phyloP scores from a whole-genome alignment of 345 rosid genomes.

The Limnanthes douglasii region DNA sequence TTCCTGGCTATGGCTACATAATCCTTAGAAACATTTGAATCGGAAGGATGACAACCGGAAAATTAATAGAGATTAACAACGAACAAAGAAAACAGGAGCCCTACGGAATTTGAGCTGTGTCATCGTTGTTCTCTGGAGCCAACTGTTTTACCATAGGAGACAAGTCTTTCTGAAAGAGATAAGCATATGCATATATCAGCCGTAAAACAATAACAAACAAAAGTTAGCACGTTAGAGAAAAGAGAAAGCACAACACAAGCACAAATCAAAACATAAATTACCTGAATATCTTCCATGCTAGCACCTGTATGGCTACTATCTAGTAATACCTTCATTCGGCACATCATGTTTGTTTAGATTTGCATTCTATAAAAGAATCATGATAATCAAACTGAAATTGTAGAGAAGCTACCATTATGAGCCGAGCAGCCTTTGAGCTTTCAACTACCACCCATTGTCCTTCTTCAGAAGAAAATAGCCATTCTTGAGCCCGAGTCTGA shows the following conservation, averaged over 20 bases:
- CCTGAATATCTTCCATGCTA: constrained; percentile 83
- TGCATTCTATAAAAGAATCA: neutral
- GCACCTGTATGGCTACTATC: constrained; percentile 38
- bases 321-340: constrained; percentile 45
- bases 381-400: neutral
- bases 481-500: constrained; percentile 85
- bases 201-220: neutral
- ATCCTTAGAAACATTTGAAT: neutral
- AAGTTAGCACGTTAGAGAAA: neutral
- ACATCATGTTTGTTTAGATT: constrained; percentile 10
- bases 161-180: constrained; percentile 47
- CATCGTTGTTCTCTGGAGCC: constrained; percentile 48
- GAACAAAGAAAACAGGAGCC: constrained; percentile 14
- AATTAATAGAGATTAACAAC: too few species aligned
- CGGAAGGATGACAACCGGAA: neutral
- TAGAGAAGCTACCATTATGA: constrained; percentile 50
- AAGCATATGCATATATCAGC: neutral
- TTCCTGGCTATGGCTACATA: too few species aligned
- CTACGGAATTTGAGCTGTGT: constrained; percentile 72
- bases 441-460: constrained; percentile 90
- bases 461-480: constrained; percentile 96
- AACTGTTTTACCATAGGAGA: constrained; percentile 67
- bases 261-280: constrained; percentile 10
- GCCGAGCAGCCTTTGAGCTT: constrained; percentile 81
- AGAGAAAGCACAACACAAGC: constrained; percentile 4